Conservation (phyloP, 73 alveolate genomes). For the Vitrella brassicaformis region DNA sequence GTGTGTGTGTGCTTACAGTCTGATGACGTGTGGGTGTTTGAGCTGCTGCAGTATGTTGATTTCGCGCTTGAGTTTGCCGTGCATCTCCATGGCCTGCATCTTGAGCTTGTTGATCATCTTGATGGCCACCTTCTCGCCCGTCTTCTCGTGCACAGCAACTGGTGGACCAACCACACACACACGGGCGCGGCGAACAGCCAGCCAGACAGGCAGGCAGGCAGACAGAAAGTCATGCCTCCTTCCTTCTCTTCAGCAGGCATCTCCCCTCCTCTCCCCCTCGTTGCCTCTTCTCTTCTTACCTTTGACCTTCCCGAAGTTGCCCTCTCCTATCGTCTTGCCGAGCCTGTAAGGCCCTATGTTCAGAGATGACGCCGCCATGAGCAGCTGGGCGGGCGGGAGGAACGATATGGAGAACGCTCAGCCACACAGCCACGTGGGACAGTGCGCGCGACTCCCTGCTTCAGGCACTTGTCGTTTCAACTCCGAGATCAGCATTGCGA, state of each 20-base stretch:
- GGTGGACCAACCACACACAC: conserved; percentile 3
- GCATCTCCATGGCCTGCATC: conserved; percentile 61
- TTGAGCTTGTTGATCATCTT: conserved; percentile 66
- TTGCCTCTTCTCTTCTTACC: conserved; percentile 4
- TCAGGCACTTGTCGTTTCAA: no score
- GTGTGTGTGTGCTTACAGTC: conserved; percentile 12
- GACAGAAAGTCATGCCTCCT: background rate
- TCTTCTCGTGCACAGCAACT: conserved; percentile 68
- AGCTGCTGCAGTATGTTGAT: conserved; percentile 64
- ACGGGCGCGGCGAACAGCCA: background rate
- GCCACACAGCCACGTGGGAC: no score
- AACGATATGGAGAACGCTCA: no score
- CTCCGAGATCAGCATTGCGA: no score
- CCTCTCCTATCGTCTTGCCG: conserved; percentile 65
- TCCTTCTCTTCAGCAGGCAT: background rate
- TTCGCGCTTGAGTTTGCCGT: conserved; percentile 73
- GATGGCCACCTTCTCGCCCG: conserved; percentile 73
- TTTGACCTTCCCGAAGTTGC: conserved; percentile 82
- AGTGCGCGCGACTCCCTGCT: no score
- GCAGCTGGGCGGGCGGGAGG: no score
- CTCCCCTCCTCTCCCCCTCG: background rate
- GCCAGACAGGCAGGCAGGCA: background rate
- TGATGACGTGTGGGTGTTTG: conserved; percentile 76
- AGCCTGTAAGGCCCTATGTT: conserved; percentile 9
- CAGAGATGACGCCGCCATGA: background rate